Percentiles rank a stretch among this genome's conserved stretches.
phyloP scores from a whole-genome alignment of 2,329 filamentous ascomycete species.

The Cercospora sp. region DNA sequence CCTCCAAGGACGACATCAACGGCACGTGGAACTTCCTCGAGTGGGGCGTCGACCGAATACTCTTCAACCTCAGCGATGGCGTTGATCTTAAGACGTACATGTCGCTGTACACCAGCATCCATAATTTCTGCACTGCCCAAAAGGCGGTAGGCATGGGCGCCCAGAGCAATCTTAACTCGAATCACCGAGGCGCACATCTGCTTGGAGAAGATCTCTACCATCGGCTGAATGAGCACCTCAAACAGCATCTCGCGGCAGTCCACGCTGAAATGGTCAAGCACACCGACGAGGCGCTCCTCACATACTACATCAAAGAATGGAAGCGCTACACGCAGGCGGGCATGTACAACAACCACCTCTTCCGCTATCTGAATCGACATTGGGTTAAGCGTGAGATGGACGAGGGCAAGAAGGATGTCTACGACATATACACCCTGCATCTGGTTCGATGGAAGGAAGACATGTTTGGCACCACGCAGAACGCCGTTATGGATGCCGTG shows the following conservation, averaged over 20 bases:
- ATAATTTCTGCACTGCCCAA: constrained; percentile 99
- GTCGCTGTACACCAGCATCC: constrained; percentile 94
- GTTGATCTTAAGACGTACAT: constrained; percentile 97
- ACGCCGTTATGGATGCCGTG: constrained; percentile 92
- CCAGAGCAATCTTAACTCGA: constrained; percentile 51
- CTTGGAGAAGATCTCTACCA: constrained; percentile 95
- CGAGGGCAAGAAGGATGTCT: constrained; percentile 96
- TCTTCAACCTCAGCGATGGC: constrained; percentile 86
- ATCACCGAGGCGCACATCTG: constrained; percentile 82
- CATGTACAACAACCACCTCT: constrained; percentile 96
- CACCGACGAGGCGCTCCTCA: constrained; percentile 83
- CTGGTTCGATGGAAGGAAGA: constrained; percentile 93
- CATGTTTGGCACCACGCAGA: constrained; percentile 79
- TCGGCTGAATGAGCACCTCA: constrained; percentile 83
- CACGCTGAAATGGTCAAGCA: constrained; percentile 73
- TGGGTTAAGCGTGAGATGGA: constrained; percentile 99
- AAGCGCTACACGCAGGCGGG: constrained; percentile 90
- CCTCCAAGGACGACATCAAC: constrained; percentile 42
- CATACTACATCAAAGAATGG: constrained; percentile 97
- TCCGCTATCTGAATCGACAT: constrained; percentile 93
- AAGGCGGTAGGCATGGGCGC: constrained; percentile 68
- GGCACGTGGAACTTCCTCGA: constrained; percentile 79
- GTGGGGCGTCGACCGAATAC: constrained; percentile 84
- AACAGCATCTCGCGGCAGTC: constrained; percentile 71
- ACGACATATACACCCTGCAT: constrained; percentile 96